A percentile compares a stretch with the other conserved stretches of the same genome.
These are phyloP conservation scores for Heimioporus punctisporus DNA, from an alignment of 1,284 basidiomycete genomes.

Conservation along the genomic window DNA sequence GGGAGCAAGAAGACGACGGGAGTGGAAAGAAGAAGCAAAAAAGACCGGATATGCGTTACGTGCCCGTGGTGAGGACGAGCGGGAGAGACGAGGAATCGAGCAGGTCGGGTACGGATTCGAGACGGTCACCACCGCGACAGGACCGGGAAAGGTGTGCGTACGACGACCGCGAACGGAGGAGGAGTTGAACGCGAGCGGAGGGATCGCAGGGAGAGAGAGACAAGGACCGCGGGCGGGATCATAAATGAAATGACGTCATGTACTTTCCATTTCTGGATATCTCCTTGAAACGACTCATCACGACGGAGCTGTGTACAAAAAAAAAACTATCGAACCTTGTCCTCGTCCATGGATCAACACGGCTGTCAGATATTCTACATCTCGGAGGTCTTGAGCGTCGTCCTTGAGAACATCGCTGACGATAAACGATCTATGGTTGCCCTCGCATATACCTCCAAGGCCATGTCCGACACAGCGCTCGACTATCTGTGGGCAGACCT, in stretches of 20 bases:
- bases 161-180: conserved; percentile 30
- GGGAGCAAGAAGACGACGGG: conserved; percentile 67
- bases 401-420: not conserved
- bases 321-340: too few species aligned
- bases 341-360: not conserved
- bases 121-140: conserved; percentile 29
- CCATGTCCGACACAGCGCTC: not conserved
- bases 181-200: conserved; percentile 15
- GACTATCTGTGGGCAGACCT: not conserved
- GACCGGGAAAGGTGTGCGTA: conserved; percentile 8
- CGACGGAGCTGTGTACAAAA: too few species aligned
- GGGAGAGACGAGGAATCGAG: conserved; percentile 28
- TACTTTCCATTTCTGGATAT: not conserved
- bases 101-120: conserved; percentile 24
- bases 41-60: conserved; percentile 63
- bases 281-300: not conserved
- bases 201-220: conserved; percentile 8
- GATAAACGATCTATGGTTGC: not conserved
- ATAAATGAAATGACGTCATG: not conserved
- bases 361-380: not conserved
- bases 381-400: not conserved
- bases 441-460: not conserved
- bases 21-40: conserved; percentile 47
- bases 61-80: conserved; percentile 69
- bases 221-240: conserved; percentile 24